Percentiles rank a stretch among this genome's conserved stretches.
These are phyloP conservation scores for Vararia minispora DNA, from an alignment of 768 basidiomycete genomes.

Conservation along the genomic window DNA sequence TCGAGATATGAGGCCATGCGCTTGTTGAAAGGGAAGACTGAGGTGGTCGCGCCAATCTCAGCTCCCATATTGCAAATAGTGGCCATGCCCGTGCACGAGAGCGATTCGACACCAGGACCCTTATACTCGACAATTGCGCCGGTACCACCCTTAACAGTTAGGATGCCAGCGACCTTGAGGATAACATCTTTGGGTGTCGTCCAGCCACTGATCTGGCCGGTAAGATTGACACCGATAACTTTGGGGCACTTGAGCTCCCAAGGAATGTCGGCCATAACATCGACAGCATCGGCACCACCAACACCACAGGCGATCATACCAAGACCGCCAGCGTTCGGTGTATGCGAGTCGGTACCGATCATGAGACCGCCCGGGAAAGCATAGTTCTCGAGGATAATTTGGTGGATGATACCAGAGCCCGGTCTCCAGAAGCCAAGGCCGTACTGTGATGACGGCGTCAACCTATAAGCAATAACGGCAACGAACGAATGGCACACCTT, in stretches of 20 bases:
- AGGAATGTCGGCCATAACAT: conserved; percentile 95
- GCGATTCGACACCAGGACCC: conserved; percentile 88
- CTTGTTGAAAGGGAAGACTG: conserved; percentile 95
- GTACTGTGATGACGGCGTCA: conserved; percentile 39
- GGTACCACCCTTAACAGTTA: conserved; percentile 99
- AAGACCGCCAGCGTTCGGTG: conserved; percentile 97
- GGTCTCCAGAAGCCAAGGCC: conserved; percentile 99
- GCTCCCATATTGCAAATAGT: conserved; percentile 99
- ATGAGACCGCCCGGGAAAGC: conserved; percentile 98
- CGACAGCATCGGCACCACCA: conserved; percentile 98
- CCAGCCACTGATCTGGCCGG: conserved; percentile 93
- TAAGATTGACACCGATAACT: conserved; percentile 95
- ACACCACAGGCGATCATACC: conserved; percentile 99
- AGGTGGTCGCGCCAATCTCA: conserved; percentile 98
- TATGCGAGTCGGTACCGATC: conserved; percentile 99
- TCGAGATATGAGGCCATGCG: conserved; percentile 91
- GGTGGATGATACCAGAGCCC: conserved; percentile 97
- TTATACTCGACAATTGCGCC: conserved; percentile 98
- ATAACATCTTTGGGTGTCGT: conserved; percentile 99
- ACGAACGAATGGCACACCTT: conserved; percentile 39
- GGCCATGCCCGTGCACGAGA: conserved; percentile 98
- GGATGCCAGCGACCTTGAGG: conserved; percentile 96
- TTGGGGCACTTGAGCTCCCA: conserved; percentile 99
- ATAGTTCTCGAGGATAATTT: conserved; percentile 99
- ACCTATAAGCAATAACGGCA: conserved; percentile 2